Conservation (phyloP, 2,329 filamentous ascomycete species). For the Mycosphaerella sp. region DNA sequence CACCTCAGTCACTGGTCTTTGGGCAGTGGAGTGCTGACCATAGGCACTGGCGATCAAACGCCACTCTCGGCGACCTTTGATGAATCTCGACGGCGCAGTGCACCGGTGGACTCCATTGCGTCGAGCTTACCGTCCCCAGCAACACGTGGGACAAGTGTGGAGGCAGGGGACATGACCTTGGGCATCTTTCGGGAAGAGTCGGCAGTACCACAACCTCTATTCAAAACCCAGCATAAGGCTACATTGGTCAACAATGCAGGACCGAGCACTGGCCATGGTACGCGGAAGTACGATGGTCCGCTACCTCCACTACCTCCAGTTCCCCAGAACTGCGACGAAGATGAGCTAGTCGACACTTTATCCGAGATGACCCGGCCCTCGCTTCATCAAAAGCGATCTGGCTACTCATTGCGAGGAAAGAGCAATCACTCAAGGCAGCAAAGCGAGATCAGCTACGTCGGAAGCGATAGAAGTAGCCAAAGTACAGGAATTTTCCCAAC, state of each 20-base stretch:
- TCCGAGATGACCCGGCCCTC: conserved; percentile 31
- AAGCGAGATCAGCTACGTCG: conserved; percentile 28
- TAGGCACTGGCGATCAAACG: conserved; percentile 24
- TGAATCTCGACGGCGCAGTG: conserved; percentile 21
- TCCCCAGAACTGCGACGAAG: conserved; percentile 25
- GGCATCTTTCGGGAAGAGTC: conserved; percentile 30
- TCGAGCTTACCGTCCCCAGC: conserved; percentile 19
- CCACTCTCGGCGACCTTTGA: conserved; percentile 21
- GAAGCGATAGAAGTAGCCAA: conserved; percentile 25
- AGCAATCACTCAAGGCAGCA: conserved; percentile 30
- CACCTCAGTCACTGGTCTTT: conserved; percentile 32
- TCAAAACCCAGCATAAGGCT: conserved; percentile 18
- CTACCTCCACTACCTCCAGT: conserved; percentile 31
- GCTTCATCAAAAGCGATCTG: conserved; percentile 32
- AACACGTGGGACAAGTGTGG: conserved; percentile 16
- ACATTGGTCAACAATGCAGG: conserved; percentile 4
- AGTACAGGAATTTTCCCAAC: conserved; percentile 32
- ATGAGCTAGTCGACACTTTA: conserved; percentile 34
- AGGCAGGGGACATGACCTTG: conserved; percentile 30
- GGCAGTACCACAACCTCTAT: conserved; percentile 33
- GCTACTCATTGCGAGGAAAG: conserved; percentile 29
- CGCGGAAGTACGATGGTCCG: conserved; percentile 28
- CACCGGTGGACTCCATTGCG: conserved; percentile 23
- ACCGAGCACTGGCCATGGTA: not conserved
- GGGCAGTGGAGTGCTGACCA: conserved; percentile 30